A percentile compares a stretch with the other conserved stretches of the same genome.
Evolutionary conservation across 768 basidiomycete genomes (phyloP).

Genomic region (Macrocybe gigantea): DNA sequence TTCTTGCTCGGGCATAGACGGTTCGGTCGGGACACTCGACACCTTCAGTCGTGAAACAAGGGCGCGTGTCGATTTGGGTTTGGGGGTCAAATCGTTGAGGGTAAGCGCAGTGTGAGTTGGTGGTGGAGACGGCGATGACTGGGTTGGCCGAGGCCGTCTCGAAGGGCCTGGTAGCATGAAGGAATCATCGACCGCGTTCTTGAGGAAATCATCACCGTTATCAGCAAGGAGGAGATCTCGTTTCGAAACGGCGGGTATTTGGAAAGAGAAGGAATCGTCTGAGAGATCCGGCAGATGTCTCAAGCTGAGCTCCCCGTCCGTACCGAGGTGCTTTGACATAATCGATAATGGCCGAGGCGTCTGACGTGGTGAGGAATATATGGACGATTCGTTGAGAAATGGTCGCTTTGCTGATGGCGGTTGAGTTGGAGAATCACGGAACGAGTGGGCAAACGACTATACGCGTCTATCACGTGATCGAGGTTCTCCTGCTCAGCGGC

Average conservation of each 20-base stretch:
- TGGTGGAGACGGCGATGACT: too few relatives aligned
- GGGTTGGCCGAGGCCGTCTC: too few relatives aligned
- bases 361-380: too few relatives aligned
- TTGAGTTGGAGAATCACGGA: too few relatives aligned
- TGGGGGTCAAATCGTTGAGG: constrained; percentile 26
- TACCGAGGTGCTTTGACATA: constrained; percentile 21
- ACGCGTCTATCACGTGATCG: constrained; percentile 10
- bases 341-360: too few relatives aligned
- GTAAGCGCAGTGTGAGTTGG: constrained; percentile 25
- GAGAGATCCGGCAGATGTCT: constrained; percentile 52
- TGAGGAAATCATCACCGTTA: constrained; percentile 43
- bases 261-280: constrained; percentile 47
- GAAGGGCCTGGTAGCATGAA: too few relatives aligned
- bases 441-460: too few relatives aligned
- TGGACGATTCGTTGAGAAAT: too few relatives aligned
- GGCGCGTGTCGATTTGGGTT: constrained; percentile 1
- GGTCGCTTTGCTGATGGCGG: too few relatives aligned
- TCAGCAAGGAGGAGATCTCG: constrained; percentile 48
- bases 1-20: too few relatives aligned
- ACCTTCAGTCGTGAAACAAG: too few relatives aligned
- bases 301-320: constrained; percentile 38
- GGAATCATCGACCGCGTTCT: constrained; percentile 28
- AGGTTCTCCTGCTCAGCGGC: constrained; percentile 8
- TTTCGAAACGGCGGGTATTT: constrained; percentile 40
- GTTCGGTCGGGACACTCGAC: too few relatives aligned